A percentile compares a stretch with the other conserved stretches of the same genome.
Conservation (phyloP, 225 moss, liverwort and hornwort species). For the Polytrichum commune region DNA sequence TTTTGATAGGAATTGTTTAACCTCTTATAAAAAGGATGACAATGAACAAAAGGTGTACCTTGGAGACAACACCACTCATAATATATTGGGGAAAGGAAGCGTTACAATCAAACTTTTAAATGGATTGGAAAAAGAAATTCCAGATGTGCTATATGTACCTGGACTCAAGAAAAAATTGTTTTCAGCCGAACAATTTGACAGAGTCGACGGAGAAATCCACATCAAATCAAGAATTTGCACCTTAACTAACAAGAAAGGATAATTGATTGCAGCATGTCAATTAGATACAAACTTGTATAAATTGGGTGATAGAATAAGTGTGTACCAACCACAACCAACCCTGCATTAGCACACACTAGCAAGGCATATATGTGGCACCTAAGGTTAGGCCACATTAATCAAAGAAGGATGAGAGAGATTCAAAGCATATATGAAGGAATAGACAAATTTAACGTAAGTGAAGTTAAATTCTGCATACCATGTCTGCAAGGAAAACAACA, state of each 20-base stretch:
- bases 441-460: not conserved
- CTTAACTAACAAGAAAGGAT: not conserved
- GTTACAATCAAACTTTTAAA: not conserved
- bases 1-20: not conserved
- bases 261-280: not conserved
- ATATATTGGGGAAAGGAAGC: not conserved
- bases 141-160: not conserved
- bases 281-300: not conserved
- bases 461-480: not conserved
- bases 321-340: not conserved
- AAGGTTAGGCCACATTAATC: conserved; percentile 1
- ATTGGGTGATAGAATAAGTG: conserved; percentile 3
- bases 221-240: not conserved
- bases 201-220: not conserved
- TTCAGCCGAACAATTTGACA: conserved; percentile 11
- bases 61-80: conserved; percentile 8
- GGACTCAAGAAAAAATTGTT: conserved; percentile 5
- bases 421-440: not conserved
- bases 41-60: not conserved
- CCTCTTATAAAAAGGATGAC: not conserved
- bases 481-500: conserved; percentile 8
- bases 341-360: not conserved
- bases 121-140: not conserved
- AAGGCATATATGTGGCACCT: conserved; percentile 4
- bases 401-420: not conserved